Base-by-base conservation (phyloP, 179 eudicot genomes). In the Drosera spatulata region DNA sequence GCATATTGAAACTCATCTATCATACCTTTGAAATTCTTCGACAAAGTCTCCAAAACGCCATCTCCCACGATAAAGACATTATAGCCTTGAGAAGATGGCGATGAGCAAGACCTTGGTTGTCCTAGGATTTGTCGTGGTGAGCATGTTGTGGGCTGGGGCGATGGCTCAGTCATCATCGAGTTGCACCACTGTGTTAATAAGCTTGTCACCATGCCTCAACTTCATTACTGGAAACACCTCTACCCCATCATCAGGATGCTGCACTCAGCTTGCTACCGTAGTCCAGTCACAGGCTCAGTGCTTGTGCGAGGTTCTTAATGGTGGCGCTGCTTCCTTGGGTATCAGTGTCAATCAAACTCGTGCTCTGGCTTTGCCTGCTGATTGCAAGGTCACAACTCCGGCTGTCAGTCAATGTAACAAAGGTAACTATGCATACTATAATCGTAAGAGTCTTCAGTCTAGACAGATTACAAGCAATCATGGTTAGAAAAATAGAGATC, bases 121-220 rank as follows among this genome's bases (percentile, higher is more conserved):
- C 37, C 40, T 72, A 54, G 49, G 69, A 38, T 8, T 76, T 6
- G 56, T 66, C 56, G 44, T 69, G 2, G 3, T 67, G 8, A 39
- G 60, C 43, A 40, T 63, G 54, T 14, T 65, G 22, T 56, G 51
- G 56, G 54, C 61, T 9, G 46, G 50, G 47, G 69, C 71, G 49
- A 50, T 3, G 52, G 87, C 84, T 61, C 88, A 84, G 57, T 53
- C 59, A 54, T 53, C 66, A 41, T 65, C 80, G 4, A 76, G 72
- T 4, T 86, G 95, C 71, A 78, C 65, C 41, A 75, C 50, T n/a
- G 82, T 75, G 52, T 67, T 86, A 38, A 69, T 79, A 39, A 72
- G 82, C 57, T 66, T 84, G 69, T 73, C 84, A 15, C 81, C 95
- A 8, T 84, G 95, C 69, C 74, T 87, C 8, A 74, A 61, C 64